Conservation (phyloP, 2,329 filamentous ascomycete species). For the Nemania abortiva region DNA sequence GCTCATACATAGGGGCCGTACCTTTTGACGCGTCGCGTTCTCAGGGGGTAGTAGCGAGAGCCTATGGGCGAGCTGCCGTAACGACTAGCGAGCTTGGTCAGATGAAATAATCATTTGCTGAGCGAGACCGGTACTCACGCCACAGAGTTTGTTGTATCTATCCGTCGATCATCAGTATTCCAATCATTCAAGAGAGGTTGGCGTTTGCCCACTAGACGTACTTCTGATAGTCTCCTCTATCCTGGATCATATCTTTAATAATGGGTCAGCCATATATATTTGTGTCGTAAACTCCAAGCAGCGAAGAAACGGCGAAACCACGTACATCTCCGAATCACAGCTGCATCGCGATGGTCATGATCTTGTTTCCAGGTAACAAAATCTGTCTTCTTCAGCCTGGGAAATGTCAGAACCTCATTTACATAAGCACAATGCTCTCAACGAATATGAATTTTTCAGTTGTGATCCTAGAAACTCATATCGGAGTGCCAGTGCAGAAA, state of each 20-base stretch:
- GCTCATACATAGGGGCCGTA: slow-evolving; percentile 3
- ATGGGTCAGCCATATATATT: slow-evolving; percentile 4
- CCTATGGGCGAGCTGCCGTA: slow-evolving; percentile 89
- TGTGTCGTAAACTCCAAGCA: background rate
- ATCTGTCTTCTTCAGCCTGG: slow-evolving; percentile 82
- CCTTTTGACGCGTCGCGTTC: slow-evolving; percentile 79
- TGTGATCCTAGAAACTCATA: background rate
- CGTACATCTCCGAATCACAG: slow-evolving; percentile 73
- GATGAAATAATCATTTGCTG: background rate
- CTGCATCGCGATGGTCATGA: slow-evolving; percentile 82
- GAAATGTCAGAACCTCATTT: slow-evolving; percentile 14
- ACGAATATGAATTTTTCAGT: background rate
- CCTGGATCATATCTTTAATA: slow-evolving; percentile 78
- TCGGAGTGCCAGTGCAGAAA: background rate
- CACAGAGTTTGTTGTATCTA: slow-evolving; percentile 73
- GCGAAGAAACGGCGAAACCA: background rate
- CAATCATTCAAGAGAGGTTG: background rate
- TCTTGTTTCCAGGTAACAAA: slow-evolving; percentile 95
- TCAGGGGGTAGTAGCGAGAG: slow-evolving; percentile 85
- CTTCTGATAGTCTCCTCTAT: slow-evolving; percentile 82
- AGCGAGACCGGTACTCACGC: slow-evolving; percentile 60
- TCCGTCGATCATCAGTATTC: slow-evolving; percentile 24
- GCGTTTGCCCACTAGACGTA: slow-evolving; percentile 24
- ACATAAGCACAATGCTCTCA: background rate
- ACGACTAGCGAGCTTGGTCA: slow-evolving; percentile 63